Conservation (phyloP, 179 eudicot genomes). For the Vitellaria paradoxa region DNA sequence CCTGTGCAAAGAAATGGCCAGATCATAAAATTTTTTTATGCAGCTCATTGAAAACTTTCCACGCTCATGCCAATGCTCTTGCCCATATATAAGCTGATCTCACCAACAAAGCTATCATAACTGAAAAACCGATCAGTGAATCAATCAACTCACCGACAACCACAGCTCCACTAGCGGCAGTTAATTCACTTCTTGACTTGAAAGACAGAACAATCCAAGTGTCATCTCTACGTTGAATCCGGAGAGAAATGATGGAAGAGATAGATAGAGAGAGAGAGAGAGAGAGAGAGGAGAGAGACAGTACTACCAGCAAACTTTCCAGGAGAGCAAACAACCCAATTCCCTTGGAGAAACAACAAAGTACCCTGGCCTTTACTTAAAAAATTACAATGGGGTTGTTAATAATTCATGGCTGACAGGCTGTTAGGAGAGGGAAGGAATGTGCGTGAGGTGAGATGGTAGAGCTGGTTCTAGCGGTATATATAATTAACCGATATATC, state of each 20-base stretch:
- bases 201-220: conserved; percentile 13
- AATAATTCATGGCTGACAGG: conserved; percentile 20
- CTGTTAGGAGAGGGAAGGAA: conserved; percentile 10
- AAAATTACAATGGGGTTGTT: conserved; percentile 8
- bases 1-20: conserved; percentile 13
- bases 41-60: conserved; percentile 17
- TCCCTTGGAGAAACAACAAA: conserved; percentile 23
- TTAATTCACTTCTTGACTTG: neutral
- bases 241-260: no score
- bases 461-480: conserved; percentile 8
- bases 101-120: neutral
- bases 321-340: neutral
- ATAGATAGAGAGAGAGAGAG: no score
- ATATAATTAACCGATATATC: neutral
- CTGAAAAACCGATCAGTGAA: neutral
- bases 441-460: neutral
- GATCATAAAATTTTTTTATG: neutral
- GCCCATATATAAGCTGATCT: neutral
- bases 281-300: conserved; percentile 5
- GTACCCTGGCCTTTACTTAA: conserved; percentile 5
- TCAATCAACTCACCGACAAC: neutral
- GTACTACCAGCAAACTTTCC: neutral
- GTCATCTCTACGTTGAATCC: no score
- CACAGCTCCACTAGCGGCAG: neutral
- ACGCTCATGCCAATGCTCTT: conserved; percentile 16